A percentile compares a stretch with the other conserved stretches of the same genome.
Conservation (phyloP, 2,329 filamentous ascomycete species). For the Ascocoryne sarcoides region DNA sequence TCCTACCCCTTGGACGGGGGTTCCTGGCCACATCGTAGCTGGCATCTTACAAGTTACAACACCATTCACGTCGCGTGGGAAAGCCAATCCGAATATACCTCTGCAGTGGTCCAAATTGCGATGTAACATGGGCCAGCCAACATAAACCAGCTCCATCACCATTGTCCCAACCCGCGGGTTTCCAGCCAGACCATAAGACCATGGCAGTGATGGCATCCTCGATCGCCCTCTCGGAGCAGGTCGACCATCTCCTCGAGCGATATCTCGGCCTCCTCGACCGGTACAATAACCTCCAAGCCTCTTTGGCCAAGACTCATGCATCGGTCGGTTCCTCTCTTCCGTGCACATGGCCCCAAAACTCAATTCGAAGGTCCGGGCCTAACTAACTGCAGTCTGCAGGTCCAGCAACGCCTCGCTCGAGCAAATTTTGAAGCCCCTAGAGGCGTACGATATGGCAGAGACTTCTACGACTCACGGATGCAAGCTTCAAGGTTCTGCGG, state of each 20-base stretch:
- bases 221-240: constrained; percentile 24
- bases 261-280: constrained; percentile 60
- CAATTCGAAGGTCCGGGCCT: not conserved
- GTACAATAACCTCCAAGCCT: constrained; percentile 51
- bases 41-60: no score
- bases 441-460: constrained; percentile 56
- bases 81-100: not conserved
- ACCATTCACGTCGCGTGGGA: not conserved
- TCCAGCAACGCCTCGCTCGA: constrained; percentile 44
- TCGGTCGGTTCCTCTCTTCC: constrained; percentile 31
- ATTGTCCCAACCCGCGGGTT: not conserved
- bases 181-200: constrained; percentile 1
- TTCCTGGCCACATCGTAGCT: no score
- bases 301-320: constrained; percentile 46
- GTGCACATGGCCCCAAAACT: no score
- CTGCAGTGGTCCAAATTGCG: not conserved
- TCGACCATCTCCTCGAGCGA: constrained; percentile 55
- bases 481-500: constrained; percentile 42
- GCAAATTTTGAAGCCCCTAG: constrained; percentile 65
- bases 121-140: not conserved
- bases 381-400: constrained; percentile 9
- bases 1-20: not conserved
- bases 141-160: not conserved
- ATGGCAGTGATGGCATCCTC: constrained; percentile 5
- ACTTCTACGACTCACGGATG: constrained; percentile 68